phyloP scores from a whole-genome alignment of 192 early-diverging fungal species.

The Chytriomyces sp. region DNA sequence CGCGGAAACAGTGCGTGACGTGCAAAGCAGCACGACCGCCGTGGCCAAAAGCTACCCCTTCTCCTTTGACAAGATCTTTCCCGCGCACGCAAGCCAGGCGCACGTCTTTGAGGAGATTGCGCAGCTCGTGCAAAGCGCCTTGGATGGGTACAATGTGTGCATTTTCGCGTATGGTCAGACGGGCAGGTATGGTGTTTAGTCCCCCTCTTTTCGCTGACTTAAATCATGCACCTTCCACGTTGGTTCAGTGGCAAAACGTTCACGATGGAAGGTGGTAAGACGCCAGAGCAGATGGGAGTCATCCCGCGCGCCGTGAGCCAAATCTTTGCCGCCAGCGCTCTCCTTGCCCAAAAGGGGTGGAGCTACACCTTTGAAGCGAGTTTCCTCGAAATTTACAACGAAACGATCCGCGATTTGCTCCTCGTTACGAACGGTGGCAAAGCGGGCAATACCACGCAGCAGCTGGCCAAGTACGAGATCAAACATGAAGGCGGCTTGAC shows the following conservation, averaged over 20 bases:
- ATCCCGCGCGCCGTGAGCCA: constrained; percentile 92
- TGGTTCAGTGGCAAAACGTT: constrained; percentile 2
- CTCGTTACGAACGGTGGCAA: constrained; percentile 30
- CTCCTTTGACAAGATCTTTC: constrained; percentile 87
- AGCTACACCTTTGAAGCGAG: constrained; percentile 83
- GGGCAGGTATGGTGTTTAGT: constrained; percentile 63
- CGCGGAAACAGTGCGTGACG: constrained; percentile 49
- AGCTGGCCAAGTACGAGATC: constrained; percentile 79
- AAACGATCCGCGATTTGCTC: constrained; percentile 84
- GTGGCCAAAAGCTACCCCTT: constrained; percentile 79
- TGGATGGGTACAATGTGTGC: constrained; percentile 97
- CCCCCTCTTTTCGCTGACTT: background rate
- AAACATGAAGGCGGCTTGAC: constrained; percentile 79
- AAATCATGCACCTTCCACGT: background rate
- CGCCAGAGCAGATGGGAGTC: constrained; percentile 69
- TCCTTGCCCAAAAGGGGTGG: constrained; percentile 80
- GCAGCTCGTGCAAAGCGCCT: constrained; percentile 84
- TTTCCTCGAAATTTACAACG: constrained; percentile 97
- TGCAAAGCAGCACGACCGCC: constrained; percentile 51
- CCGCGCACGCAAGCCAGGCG: constrained; percentile 65
- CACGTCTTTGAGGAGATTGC: constrained; percentile 94
- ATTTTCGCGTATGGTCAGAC: constrained; percentile 99
- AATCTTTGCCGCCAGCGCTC: constrained; percentile 78
- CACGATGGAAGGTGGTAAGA: constrained; percentile 58
- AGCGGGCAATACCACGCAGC: constrained; percentile 25